A percentile compares a stretch with the other conserved stretches of the same genome.
Conservation (phyloP, 208 protist genomes). For the Trichomonas gallinae region DNA sequence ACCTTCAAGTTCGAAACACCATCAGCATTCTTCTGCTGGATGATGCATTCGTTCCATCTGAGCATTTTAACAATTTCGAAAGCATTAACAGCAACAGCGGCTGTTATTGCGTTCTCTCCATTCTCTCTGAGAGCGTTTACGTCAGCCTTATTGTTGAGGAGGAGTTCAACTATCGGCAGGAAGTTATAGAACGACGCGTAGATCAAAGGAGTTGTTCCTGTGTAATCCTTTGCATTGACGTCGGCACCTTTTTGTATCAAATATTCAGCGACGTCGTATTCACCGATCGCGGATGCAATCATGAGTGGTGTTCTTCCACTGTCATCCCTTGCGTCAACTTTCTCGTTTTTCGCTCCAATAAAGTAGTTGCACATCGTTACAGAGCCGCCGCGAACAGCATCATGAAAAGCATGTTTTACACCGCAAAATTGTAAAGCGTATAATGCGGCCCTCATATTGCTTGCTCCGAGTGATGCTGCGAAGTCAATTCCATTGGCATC, state of each 20-base stretch:
- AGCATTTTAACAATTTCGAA: neutral
- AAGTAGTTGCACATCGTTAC: neutral
- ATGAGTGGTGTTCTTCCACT: neutral
- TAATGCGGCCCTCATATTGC: neutral
- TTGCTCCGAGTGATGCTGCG: neutral
- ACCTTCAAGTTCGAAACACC: neutral
- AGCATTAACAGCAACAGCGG: neutral
- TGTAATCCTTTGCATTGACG: neutral
- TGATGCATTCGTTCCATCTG: neutral
- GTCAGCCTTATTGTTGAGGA: neutral
- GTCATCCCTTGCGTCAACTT: neutral
- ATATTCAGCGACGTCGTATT: neutral
- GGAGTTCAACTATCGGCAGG: neutral
- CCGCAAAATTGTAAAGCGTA: neutral
- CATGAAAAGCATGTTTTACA: neutral
- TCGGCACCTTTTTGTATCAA: neutral
- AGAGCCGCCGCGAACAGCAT: neutral
- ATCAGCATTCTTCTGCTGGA: neutral
- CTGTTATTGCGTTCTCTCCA: neutral
- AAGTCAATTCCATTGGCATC: neutral
- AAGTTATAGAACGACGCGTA: neutral
- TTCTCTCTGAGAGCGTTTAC: neutral
- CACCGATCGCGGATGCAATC: neutral
- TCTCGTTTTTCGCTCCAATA: neutral
- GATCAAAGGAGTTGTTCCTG: neutral